These are phyloP conservation scores for Actinomucor elegans DNA, from an alignment of 371 early-diverging fungal genomes.

Conservation along the genomic window DNA sequence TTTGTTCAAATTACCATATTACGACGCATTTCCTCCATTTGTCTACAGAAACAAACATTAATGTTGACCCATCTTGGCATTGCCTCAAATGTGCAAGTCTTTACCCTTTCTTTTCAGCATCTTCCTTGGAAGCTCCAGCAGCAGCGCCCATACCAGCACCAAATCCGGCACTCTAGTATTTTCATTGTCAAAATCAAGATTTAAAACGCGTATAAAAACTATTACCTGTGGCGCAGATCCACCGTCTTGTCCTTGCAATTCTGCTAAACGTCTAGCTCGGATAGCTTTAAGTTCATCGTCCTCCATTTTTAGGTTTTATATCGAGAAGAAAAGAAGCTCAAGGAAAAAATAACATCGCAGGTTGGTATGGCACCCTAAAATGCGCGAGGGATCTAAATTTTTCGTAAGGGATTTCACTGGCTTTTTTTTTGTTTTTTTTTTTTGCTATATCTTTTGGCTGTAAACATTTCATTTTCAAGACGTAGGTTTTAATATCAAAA, in stretches of 20 bases:
- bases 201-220: too few relatives aligned
- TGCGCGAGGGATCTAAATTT: too few relatives aligned
- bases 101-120: conserved; percentile 52
- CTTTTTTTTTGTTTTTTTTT: too few relatives aligned
- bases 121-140: conserved; percentile 32
- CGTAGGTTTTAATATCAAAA: too few relatives aligned
- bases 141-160: conserved; percentile 13
- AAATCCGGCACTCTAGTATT: conserved; percentile 15
- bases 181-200: too few relatives aligned
- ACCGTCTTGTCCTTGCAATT: conserved; percentile 48
- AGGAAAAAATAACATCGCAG: too few relatives aligned
- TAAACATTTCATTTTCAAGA: too few relatives aligned
- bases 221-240: conserved; percentile 16
- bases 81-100: neutral
- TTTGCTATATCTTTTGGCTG: too few relatives aligned
- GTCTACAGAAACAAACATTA: conserved; percentile 28
- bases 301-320: conserved; percentile 52
- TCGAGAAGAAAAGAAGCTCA: neutral
- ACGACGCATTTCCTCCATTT: conserved; percentile 84
- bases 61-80: neutral
- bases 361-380: too few relatives aligned
- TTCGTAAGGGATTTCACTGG: too few relatives aligned
- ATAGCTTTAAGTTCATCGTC: conserved; percentile 87
- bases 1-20: conserved; percentile 59
- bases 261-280: conserved; percentile 77